phyloP scores from a whole-genome alignment of 345 rosid species.

The Arabis alpina region DNA sequence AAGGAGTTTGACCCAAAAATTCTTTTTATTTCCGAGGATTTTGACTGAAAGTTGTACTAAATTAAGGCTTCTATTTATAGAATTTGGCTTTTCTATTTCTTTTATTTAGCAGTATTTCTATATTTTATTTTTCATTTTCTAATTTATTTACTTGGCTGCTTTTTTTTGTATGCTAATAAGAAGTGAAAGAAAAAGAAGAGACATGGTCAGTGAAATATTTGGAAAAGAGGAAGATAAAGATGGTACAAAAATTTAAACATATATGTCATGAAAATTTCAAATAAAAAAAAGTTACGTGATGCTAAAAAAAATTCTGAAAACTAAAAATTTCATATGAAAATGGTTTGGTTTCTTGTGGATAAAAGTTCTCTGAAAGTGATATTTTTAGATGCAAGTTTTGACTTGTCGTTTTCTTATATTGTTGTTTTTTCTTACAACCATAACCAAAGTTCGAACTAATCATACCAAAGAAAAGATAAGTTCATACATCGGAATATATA shows the following conservation, averaged over 20 bases:
- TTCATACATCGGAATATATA: slow-evolving; percentile 1
- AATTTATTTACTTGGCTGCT: slow-evolving; percentile 18
- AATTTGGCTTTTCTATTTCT: slow-evolving; percentile 27
- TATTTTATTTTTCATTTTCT: slow-evolving; percentile 15
- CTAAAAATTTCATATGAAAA: slow-evolving; percentile 30
- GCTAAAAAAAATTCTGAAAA: slow-evolving; percentile 14
- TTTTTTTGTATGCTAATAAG: slow-evolving; percentile 4
- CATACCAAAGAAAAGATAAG: slow-evolving; percentile 3
- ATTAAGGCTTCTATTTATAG: slow-evolving; percentile 39
- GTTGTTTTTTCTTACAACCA: slow-evolving; percentile 19
- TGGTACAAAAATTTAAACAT: background rate
- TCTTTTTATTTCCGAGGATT: slow-evolving; percentile 33
- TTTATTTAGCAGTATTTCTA: slow-evolving; percentile 15
- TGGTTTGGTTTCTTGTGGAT: slow-evolving; percentile 23
- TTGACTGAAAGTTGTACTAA: slow-evolving; percentile 36
- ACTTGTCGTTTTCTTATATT: slow-evolving; percentile 20
- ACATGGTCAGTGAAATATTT: slow-evolving; percentile 8
- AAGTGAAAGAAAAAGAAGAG: background rate
- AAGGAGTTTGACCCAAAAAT: slow-evolving; percentile 40
- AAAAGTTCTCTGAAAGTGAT: slow-evolving; percentile 26
- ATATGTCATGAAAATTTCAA: background rate
- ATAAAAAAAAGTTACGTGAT: slow-evolving; percentile 33
- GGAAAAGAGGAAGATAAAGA: background rate
- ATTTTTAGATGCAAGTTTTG: slow-evolving; percentile 18
- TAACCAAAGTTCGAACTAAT: background rate